A percentile compares a stretch with the other conserved stretches of the same genome.
phyloP scores from a whole-genome alignment of 2,329 filamentous ascomycete genomes.

The Microdochium trichocladiopsis region DNA sequence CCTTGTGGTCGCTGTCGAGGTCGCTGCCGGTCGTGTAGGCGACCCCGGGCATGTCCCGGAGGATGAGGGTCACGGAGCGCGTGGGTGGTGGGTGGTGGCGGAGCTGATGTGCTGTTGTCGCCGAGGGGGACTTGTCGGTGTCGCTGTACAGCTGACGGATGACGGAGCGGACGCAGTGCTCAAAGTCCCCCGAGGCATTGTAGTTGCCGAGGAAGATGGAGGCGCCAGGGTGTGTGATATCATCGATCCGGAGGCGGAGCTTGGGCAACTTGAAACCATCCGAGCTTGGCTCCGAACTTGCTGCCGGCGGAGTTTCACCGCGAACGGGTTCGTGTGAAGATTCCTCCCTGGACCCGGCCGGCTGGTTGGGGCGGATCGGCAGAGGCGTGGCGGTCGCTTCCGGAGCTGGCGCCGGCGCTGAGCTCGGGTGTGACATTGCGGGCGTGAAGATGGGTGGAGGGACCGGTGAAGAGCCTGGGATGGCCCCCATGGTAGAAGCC shows the following conservation, averaged over 20 bases:
- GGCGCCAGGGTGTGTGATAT: slow-evolving; percentile 53
- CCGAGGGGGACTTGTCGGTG: slow-evolving; percentile 24
- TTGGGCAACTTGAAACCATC: slow-evolving; percentile 38
- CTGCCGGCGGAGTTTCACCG: not conserved
- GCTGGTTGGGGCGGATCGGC: too few relatives aligned
- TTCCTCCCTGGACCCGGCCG: too few relatives aligned
- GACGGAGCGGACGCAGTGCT: slow-evolving; percentile 58
- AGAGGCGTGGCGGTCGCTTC: not conserved
- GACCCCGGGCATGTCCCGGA: slow-evolving; percentile 74
- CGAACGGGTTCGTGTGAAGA: too few relatives aligned
- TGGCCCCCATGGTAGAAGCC: not conserved
- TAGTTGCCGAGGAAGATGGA: slow-evolving; percentile 60
- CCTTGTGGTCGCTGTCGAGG: slow-evolving; percentile 80
- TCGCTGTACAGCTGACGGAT: slow-evolving; percentile 63
- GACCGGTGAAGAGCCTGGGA: slow-evolving; percentile 20
- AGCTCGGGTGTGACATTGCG: slow-evolving; percentile 15
- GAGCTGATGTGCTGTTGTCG: slow-evolving; percentile 14
- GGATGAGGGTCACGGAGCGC: slow-evolving; percentile 76
- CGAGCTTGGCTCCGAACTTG: slow-evolving; percentile 2
- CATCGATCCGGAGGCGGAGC: slow-evolving; percentile 52
- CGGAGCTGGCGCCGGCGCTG: slow-evolving; percentile 4
- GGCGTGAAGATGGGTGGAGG: slow-evolving; percentile 23
- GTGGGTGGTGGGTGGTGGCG: slow-evolving; percentile 46
- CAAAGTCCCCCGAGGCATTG: slow-evolving; percentile 55
- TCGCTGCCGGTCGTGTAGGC: slow-evolving; percentile 81